phyloP scores from a whole-genome alignment of 73 alveolate genomes.

The Paramecium pentaurelia region DNA sequence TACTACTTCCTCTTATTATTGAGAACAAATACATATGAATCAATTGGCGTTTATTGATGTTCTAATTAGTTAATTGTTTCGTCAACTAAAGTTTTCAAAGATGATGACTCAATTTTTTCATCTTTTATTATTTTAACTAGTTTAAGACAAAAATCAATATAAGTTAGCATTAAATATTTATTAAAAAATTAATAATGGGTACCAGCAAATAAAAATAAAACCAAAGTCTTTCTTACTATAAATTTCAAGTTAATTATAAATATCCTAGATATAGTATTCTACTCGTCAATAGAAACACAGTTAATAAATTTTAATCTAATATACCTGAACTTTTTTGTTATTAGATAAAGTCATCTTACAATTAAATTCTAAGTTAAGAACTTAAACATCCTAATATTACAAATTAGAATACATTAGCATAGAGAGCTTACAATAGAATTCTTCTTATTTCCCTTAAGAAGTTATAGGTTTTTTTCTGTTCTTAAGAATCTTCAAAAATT shows the following conservation, averaged over 20 bases:
- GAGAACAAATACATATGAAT: neutral
- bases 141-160: conserved; percentile 16
- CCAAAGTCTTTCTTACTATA: neutral
- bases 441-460: too few species aligned
- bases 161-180: neutral
- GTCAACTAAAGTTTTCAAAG: neutral
- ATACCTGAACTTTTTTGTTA: neutral
- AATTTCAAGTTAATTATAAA: neutral
- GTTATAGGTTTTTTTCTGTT: too few species aligned
- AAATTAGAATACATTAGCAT: too few species aligned
- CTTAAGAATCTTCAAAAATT: too few species aligned
- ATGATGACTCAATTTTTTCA: neutral
- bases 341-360: neutral
- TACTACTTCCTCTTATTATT: neutral
- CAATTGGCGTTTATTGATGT: neutral
- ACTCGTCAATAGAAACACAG: neutral
- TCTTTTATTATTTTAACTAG: neutral
- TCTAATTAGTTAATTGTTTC: neutral
- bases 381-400: neutral
- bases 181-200: neutral
- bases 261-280: neutral
- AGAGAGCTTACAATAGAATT: too few species aligned
- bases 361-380: neutral
- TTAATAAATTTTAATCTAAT: neutral
- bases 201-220: neutral